Base-by-base conservation (phyloP, 2,329 filamentous ascomycete genomes). In the Hymenotorrendiella dingleyae region DNA sequence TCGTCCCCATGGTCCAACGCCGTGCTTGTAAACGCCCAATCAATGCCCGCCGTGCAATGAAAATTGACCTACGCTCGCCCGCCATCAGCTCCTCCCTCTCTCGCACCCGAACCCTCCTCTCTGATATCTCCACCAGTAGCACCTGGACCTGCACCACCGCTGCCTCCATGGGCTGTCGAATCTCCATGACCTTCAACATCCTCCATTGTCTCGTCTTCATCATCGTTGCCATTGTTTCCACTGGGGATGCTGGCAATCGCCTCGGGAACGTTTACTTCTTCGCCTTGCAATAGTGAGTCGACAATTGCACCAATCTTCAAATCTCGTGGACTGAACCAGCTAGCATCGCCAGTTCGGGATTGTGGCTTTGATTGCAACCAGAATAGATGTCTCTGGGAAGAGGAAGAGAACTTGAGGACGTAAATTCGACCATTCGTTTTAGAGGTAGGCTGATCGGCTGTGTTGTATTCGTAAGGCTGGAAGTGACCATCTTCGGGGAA, bases 301-400 rank as follows among this genome's bases (percentile, higher is more conserved):
- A 97, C 87, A 45, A 97, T 83, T 44, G 93, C 80, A 22, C 89
- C 90, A 51, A 96, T 81, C 70, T 88, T 91, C 58, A 84, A 73
- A 63, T 97, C 91, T 43, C 90, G 77, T 38, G 83, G 77, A 66
- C 88, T 94, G 67, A 94, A 86, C 75, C 79, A 89, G 66, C 78
- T 81, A 6, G 81, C 70, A 54, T 91, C 80, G 38, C 72, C 83
- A 62, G 68, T 75, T 52, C 70, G 76, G 61, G 66, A 79, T 67
- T 96, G 89, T 23, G 84, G 77, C 67, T 90, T 90, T 22, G 88
- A 93, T 68, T 98, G 93, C 60, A 98, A 72, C 90, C 91, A 98
- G 72, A 97, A 98, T 46, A 96, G 74, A 67, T 97, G 76, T 59
- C 90, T 82, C 66, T 94, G 83, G 45, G 89, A 93, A 50, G 88